phyloP scores from a whole-genome alignment of 2,329 filamentous ascomycete species.

The Thelonectria olida region DNA sequence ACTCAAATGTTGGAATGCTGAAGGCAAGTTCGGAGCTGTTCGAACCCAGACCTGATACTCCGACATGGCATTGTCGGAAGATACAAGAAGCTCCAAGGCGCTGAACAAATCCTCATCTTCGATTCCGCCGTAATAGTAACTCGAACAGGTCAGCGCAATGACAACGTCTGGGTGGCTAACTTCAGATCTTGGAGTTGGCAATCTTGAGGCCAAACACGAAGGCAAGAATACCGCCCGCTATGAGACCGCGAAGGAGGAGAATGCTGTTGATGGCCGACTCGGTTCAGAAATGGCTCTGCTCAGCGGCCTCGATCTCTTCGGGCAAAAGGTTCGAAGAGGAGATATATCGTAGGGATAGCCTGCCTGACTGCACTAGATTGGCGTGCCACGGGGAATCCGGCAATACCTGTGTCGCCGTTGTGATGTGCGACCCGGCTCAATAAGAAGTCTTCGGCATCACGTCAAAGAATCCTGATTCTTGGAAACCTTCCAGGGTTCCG shows the following conservation, averaged over 20 bases:
- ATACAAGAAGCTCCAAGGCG: conserved; percentile 57
- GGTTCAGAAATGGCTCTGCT: conserved; percentile 49
- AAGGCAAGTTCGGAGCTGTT: conserved; percentile 44
- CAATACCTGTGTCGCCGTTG: conserved; percentile 54
- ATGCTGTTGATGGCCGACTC: conserved; percentile 47
- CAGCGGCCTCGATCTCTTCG: conserved; percentile 46
- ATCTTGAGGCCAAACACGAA: conserved; percentile 65
- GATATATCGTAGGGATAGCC: conserved; percentile 55
- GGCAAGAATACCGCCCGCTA: conserved; percentile 62
- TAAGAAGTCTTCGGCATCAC: conserved; percentile 41
- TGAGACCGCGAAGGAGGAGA: conserved; percentile 62
- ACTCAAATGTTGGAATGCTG: conserved; percentile 50
- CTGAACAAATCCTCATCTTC: conserved; percentile 57
- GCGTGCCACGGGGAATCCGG: conserved; percentile 52
- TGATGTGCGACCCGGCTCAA: conserved; percentile 50
- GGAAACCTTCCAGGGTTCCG: conserved; percentile 53
- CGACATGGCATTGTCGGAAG: conserved; percentile 59
- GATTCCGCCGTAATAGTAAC: conserved; percentile 67
- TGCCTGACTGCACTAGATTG: conserved; percentile 43
- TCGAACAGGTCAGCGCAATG: conserved; percentile 64
- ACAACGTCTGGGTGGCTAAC: conserved; percentile 70
- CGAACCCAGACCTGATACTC: conserved; percentile 63
- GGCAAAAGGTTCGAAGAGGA: conserved; percentile 40
- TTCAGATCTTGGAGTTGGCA: conserved; percentile 62
- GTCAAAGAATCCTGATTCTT: conserved; percentile 56